Evolutionary conservation across 805 yeast genomes (phyloP).

Genomic region (Schwanniomyces vanrijiae): DNA sequence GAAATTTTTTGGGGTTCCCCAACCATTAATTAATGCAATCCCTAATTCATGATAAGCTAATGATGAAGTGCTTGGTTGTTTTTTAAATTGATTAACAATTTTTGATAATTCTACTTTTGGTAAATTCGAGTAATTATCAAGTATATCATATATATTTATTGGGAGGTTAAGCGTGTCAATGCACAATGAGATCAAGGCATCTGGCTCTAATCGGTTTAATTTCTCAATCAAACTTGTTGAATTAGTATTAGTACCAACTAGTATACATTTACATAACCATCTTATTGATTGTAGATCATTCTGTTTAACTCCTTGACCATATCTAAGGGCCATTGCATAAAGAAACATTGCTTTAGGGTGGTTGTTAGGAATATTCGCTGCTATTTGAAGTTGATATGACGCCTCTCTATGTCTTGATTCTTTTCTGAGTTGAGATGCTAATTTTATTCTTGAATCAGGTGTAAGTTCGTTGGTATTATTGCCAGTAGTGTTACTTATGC

Average conservation of each 20-base stretch:
- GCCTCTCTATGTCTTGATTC: slow-evolving; percentile 67
- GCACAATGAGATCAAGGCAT: slow-evolving; percentile 27
- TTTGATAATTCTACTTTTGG: slow-evolving; percentile 25
- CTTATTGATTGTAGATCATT: slow-evolving; percentile 54
- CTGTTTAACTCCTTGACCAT: slow-evolving; percentile 66
- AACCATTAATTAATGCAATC: slow-evolving; percentile 52
- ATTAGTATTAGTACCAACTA: slow-evolving; percentile 10
- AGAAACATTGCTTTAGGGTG: slow-evolving; percentile 62
- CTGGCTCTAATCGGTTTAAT: slow-evolving; percentile 25
- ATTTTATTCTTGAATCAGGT: slow-evolving; percentile 35
- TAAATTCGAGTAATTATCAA: slow-evolving; percentile 30
- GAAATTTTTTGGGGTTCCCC: slow-evolving; percentile 51
- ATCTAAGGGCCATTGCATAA: slow-evolving; percentile 64
- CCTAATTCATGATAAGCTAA: slow-evolving; percentile 64
- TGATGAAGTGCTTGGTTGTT: slow-evolving; percentile 44
- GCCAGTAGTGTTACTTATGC: background rate
- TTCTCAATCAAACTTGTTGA: slow-evolving; percentile 18
- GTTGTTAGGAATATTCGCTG: slow-evolving; percentile 59
- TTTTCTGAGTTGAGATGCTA: slow-evolving; percentile 52
- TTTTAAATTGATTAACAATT: slow-evolving; percentile 30
- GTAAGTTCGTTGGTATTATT: slow-evolving; percentile 15
- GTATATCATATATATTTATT: slow-evolving; percentile 24
- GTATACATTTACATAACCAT: slow-evolving; percentile 57
- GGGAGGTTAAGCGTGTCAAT: slow-evolving; percentile 23
- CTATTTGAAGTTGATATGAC: slow-evolving; percentile 63